A percentile compares a stretch with the other conserved stretches of the same genome.
Evolutionary conservation across 2,329 filamentous ascomycete genomes (phyloP).

Genomic region (Xylaria sp.): DNA sequence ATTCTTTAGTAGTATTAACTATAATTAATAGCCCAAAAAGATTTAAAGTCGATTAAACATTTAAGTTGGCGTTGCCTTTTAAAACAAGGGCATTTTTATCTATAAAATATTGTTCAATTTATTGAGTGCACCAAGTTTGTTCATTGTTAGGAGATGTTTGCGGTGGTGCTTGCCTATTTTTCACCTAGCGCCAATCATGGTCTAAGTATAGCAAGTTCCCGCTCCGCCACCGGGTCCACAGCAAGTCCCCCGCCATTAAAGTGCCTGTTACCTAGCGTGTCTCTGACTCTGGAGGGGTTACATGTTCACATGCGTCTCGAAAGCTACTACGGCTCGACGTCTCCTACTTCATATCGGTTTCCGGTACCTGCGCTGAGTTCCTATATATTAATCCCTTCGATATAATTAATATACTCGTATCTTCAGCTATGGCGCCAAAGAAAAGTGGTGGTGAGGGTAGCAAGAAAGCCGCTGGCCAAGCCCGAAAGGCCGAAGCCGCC

Average conservation of each 20-base stretch:
- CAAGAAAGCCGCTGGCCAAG: slow-evolving; percentile 91
- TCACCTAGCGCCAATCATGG: neutral
- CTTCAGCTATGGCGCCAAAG: slow-evolving; percentile 73
- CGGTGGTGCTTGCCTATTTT: neutral
- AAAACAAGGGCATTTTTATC: too few species aligned
- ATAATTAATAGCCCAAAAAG: too few species aligned
- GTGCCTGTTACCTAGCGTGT: neutral
- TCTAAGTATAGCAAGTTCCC: neutral
- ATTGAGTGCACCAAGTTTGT: too few species aligned
- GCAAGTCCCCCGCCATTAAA: slow-evolving; percentile 1
- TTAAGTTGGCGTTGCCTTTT: too few species aligned
- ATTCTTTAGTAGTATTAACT: too few species aligned
- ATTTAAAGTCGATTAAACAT: too few species aligned
- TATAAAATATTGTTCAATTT: too few species aligned
- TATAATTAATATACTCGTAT: neutral
- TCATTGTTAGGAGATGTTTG: too few species aligned
- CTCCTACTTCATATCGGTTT: neutral
- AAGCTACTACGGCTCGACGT: neutral
- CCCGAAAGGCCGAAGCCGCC: slow-evolving; percentile 89
- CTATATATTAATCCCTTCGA: neutral
- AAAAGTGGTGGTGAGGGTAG: slow-evolving; percentile 80
- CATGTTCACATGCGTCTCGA: neutral
- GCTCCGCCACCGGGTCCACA: neutral
- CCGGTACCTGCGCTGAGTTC: neutral
- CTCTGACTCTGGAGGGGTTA: slow-evolving; percentile 5